Percentiles rank a stretch among this genome's conserved stretches.
Conservation (phyloP, 768 basidiomycete genomes). For the Inosperma sp. region DNA sequence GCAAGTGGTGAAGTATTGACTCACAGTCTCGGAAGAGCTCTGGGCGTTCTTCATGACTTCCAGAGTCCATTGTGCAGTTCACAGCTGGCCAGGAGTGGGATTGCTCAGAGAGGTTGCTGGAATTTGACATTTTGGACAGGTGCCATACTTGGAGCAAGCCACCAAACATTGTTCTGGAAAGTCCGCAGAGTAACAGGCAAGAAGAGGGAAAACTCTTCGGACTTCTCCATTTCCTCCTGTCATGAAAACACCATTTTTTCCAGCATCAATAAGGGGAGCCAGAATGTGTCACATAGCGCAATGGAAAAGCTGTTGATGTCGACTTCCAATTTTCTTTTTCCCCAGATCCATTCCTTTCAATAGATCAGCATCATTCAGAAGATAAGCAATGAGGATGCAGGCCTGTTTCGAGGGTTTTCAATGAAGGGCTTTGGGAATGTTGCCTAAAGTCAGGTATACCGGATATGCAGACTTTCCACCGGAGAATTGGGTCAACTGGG, state of each 20-base stretch:
- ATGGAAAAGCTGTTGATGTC: conserved; percentile 33
- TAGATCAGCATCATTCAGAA: conserved; percentile 31
- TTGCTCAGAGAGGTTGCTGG: conserved; percentile 12
- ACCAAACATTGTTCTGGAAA: conserved; percentile 41
- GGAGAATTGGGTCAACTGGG: too few species aligned
- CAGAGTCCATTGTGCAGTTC: conserved; percentile 13
- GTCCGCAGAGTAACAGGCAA: conserved; percentile 25
- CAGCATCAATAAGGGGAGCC: too few species aligned
- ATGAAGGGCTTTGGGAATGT: conserved; percentile 31
- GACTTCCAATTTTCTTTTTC: conserved; percentile 10
- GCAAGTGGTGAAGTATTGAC: conserved; percentile 10
- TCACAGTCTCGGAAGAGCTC: conserved; percentile 11
- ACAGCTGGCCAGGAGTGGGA: not conserved
- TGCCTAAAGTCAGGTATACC: conserved; percentile 41
- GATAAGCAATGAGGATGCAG: conserved; percentile 35
- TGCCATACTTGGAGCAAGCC: conserved; percentile 24
- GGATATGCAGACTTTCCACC: conserved; percentile 39
- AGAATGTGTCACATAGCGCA: conserved; percentile 26
- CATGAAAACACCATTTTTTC: conserved; percentile 32
- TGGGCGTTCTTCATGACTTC: conserved; percentile 13
- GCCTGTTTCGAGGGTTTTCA: conserved; percentile 32
- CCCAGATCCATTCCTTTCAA: conserved; percentile 16
- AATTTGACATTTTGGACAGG: conserved; percentile 18
- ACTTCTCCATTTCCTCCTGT: conserved; percentile 29
- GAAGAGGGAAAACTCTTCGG: conserved; percentile 20